Conservation (phyloP, 768 basidiomycete species). For the Solioccasus polychromus region DNA sequence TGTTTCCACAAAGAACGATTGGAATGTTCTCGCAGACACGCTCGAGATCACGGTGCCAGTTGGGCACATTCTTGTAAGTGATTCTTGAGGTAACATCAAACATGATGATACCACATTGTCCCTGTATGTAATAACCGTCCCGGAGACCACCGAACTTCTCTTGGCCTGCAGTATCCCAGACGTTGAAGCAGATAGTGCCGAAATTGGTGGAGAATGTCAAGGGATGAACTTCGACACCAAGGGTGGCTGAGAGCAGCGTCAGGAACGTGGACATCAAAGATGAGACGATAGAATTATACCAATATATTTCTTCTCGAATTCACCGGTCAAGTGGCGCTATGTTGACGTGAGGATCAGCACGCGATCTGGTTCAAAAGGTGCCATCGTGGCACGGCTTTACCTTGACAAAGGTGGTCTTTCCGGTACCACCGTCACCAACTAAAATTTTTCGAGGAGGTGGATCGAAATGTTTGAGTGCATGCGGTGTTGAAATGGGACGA, state of each 20-base stretch:
- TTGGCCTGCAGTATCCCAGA: slow-evolving; percentile 99
- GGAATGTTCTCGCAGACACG: slow-evolving; percentile 99
- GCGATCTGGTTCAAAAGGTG: slow-evolving; percentile 41
- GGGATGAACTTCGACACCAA: slow-evolving; percentile 99
- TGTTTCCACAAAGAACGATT: slow-evolving; percentile 99
- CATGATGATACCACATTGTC: slow-evolving; percentile 99
- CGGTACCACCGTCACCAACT: slow-evolving; percentile 97
- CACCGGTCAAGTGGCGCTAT: slow-evolving; percentile 96
- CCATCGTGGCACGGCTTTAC: slow-evolving; percentile 40
- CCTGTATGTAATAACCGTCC: slow-evolving; percentile 95
- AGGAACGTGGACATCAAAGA: slow-evolving; percentile 13
- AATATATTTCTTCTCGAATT: slow-evolving; percentile 99
- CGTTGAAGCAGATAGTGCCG: slow-evolving; percentile 98
- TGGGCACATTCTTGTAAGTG: slow-evolving; percentile 99
- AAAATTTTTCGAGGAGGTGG: slow-evolving; percentile 8
- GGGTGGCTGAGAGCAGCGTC: slow-evolving; percentile 66
- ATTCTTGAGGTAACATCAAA: slow-evolving; percentile 99
- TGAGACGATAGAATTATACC: slow-evolving; percentile 49
- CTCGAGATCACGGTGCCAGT: slow-evolving; percentile 99
- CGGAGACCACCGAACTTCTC: slow-evolving; percentile 99
- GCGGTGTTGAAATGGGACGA: slow-evolving; percentile 11
- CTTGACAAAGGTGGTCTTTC: slow-evolving; percentile 99
- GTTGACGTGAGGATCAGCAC: slow-evolving; percentile 48
- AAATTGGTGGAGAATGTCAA: slow-evolving; percentile 96
- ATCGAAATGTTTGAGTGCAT: background rate